Conservation (phyloP, 768 basidiomycete species). For the Porphyrellus cyaneotinctus region DNA sequence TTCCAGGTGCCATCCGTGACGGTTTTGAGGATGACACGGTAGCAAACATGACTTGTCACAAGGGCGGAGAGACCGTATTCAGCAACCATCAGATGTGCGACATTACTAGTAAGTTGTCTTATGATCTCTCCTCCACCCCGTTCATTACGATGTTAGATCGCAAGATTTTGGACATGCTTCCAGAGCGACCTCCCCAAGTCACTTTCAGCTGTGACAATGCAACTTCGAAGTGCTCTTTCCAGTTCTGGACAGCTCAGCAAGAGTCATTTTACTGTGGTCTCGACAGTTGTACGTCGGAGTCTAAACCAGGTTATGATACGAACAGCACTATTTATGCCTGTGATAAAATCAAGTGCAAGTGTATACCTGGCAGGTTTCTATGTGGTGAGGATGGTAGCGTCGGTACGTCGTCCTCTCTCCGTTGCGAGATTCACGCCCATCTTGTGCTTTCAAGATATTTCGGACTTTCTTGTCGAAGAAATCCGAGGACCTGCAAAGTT, state of each 20-base stretch:
- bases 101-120: constrained; percentile 76
- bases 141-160: constrained; percentile 52
- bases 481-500: constrained; percentile 91
- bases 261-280: constrained; percentile 97
- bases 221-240: constrained; percentile 76
- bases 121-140: background rate
- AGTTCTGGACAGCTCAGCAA: constrained; percentile 94
- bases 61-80: constrained; percentile 88
- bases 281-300: constrained; percentile 55
- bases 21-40: constrained; percentile 38
- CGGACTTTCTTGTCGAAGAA: constrained; percentile 84
- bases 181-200: constrained; percentile 87
- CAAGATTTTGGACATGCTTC: constrained; percentile 91
- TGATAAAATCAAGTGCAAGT: constrained; percentile 81
- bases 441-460: constrained; percentile 55
- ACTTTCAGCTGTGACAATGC: constrained; percentile 85
- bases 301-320: constrained; percentile 49
- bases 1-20: constrained; percentile 41
- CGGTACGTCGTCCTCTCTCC: constrained; percentile 47
- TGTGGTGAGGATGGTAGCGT: constrained; percentile 95
- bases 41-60: constrained; percentile 89
- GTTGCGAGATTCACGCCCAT: background rate
- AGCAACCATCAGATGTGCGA: constrained; percentile 97
- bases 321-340: constrained; percentile 81
- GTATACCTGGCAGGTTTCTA: constrained; percentile 90